Base-by-base conservation (phyloP, 768 basidiomycete genomes). In the Rhizopogon vesiculosus region DNA sequence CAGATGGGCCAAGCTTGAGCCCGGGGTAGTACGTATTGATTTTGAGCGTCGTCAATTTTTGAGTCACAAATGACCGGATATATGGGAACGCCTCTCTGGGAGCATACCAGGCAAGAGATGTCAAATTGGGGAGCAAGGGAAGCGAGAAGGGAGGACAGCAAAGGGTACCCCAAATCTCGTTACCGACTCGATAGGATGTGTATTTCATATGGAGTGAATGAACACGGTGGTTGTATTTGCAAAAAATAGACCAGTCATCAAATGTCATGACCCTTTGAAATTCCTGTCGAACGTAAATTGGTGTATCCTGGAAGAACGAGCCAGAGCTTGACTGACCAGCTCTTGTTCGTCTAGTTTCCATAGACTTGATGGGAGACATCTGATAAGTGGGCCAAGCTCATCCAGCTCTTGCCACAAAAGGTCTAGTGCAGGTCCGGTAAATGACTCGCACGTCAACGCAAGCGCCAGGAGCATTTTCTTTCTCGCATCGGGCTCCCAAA, bases 201-300 rank as follows among this genome's bases (percentile, higher is more conserved):
- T 50, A 28, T 18, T 40, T 55, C 7, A 57, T 6, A 5, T 48
- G 29, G 6, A 12, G 40, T 33, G 7, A 7, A 35, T 62, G 66
- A 10, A 33, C 31, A 33, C 31, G 31, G 31, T 33, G 31, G 8
- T 33, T 33, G 10, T 33, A 33, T 33, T 33, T 33, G 31, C 31
- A 33, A 9, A 33, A 33, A 33, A 33, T 33, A 33, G 8, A 33
- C 31, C 31, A 33, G 31, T 33, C 31, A 2, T 33, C 31, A 7
- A 33, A 33, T 7, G 31, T 33, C 31, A 33, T 33, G 10, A 10
- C 31, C 31, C 31, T 33, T 33, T 33, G 8, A 33, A 33, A 33
- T 33, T 33, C 31, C 31, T 33, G 31, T 33, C 7, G 31, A 33
- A 33, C 7, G 9, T 33, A 33, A 33, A 33, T 33, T 33, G 31